Evolutionary conservation across 1,139 yeast genomes (phyloP).

Genomic region (Kazachstania sp.): DNA sequence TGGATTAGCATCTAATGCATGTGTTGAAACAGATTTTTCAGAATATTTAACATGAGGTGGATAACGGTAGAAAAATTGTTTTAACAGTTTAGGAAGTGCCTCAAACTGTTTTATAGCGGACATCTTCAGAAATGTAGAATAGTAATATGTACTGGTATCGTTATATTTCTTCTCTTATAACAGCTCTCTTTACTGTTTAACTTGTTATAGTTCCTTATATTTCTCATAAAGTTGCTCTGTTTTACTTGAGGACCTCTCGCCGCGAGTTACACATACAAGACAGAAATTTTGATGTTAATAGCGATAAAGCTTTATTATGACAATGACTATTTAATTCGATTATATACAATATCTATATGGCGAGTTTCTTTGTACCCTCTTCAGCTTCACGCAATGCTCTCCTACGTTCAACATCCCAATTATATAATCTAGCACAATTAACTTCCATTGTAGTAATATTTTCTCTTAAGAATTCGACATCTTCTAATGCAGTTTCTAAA

Average conservation of each 20-base stretch:
- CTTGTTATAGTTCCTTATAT: no score
- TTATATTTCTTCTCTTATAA: no score
- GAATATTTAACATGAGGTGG: slow-evolving; percentile 85
- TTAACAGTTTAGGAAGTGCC: slow-evolving; percentile 62
- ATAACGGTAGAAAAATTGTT: slow-evolving; percentile 66
- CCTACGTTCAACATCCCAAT: slow-evolving; percentile 91
- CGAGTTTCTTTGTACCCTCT: slow-evolving; percentile 35
- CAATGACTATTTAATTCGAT: neutral
- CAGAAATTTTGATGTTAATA: no score
- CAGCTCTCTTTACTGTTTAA: no score
- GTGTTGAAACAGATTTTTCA: slow-evolving; percentile 52
- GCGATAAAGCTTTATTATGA: no score
- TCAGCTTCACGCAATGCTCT: slow-evolving; percentile 36
- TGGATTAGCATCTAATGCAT: slow-evolving; percentile 73
- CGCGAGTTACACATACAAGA: neutral
- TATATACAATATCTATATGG: slow-evolving; percentile 20
- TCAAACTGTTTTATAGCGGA: slow-evolving; percentile 32
- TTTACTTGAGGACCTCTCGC: no score
- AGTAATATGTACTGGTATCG: neutral
- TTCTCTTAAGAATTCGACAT: slow-evolving; percentile 79
- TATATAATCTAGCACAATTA: slow-evolving; percentile 87
- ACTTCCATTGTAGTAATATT: slow-evolving; percentile 98
- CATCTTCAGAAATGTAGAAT: no score
- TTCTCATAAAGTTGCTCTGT: no score
- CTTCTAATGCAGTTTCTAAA: slow-evolving; percentile 60